phyloP scores from a whole-genome alignment of 306 rosid genomes.

The Purshia tridentata region DNA sequence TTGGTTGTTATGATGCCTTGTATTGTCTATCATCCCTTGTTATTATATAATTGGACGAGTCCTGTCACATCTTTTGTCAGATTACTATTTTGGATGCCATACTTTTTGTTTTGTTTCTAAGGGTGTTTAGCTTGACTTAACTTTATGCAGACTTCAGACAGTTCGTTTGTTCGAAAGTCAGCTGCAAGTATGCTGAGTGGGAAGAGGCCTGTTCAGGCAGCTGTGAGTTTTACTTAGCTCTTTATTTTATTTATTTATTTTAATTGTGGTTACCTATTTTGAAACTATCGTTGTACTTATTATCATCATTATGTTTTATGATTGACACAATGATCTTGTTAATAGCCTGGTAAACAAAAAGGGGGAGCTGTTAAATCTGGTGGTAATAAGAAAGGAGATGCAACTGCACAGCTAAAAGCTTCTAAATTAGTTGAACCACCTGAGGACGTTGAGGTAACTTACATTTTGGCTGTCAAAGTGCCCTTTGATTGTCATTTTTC shows the following conservation, averaged over 20 bases:
- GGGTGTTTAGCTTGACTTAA: neutral
- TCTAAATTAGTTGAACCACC: slow-evolving; percentile 61
- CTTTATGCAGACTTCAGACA: slow-evolving; percentile 56
- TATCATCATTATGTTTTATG: slow-evolving; percentile 16
- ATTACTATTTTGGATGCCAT: neutral
- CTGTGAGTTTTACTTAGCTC: slow-evolving; percentile 53
- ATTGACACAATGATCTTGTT: slow-evolving; percentile 26
- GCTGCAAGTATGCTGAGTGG: slow-evolving; percentile 99
- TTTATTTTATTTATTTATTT: neutral
- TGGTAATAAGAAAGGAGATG: slow-evolving; percentile 69
- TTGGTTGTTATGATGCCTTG: slow-evolving; percentile 2
- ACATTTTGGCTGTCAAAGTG: neutral
- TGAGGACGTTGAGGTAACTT: slow-evolving; percentile 89
- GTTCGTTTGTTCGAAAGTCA: slow-evolving; percentile 69
- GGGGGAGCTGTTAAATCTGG: slow-evolving; percentile 58
- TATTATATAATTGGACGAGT: neutral
- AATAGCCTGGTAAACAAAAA: slow-evolving; percentile 69
- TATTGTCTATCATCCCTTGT: neutral
- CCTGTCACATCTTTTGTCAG: neutral
- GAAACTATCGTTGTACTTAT: neutral
- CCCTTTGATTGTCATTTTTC: slow-evolving; percentile 14
- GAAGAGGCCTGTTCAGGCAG: slow-evolving; percentile 84
- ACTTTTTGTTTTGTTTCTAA: neutral
- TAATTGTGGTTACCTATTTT: neutral
- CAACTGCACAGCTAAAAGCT: slow-evolving; percentile 56